Base-by-base conservation (phyloP, 2,329 filamentous ascomycete species). In the Akanthomyces lecanii region DNA sequence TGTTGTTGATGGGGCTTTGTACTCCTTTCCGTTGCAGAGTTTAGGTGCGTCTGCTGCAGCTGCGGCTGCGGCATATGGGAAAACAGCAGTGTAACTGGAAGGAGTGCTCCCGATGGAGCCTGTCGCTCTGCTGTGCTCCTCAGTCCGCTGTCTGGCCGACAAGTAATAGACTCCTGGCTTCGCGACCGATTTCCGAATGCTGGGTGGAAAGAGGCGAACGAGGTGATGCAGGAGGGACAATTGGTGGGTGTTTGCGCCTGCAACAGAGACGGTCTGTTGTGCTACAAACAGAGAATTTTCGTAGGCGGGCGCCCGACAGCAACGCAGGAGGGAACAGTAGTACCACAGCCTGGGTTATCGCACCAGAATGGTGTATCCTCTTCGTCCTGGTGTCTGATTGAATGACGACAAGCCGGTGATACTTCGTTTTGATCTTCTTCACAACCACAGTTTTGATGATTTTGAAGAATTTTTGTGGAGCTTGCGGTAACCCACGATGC, bases 271-370 rank as follows among this genome's bases (percentile, higher is more conserved):
- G 28, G 14, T 28, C 48, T 53, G 50, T 30, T 53, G 58, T 61
- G 58, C 38, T 54, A 61, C 58, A 61, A 61, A 61, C 58, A 54
- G 57, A 60, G 21, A 33, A 42, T 44, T 44, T 47, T 23, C 4
- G 44, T 42, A 50, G 45, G 48, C 50, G 47, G 58, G 48, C 30
- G 30, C 58, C 48, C 50, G 50, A 38, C 50, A 61, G 25, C 18
- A 33, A 42, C 28, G n/a, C 57, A 18, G 30, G 25, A 23, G 12
- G n/a, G 30, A 16, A 33, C 47, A 21, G 18, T 30, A 38, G 28
- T 16, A 40, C 33, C 16, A n/a, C 45, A 52, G 23, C 6, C 44
- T 48, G 38, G 4, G 52, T 14, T 3, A 25, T n/a, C 16, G 2
- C 21, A 5, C 28, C 10, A 2, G 16, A 28, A 2, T 23, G 12